Base-by-base conservation (phyloP, 164 flowering plant genomes). In the Litsea cubeba region DNA sequence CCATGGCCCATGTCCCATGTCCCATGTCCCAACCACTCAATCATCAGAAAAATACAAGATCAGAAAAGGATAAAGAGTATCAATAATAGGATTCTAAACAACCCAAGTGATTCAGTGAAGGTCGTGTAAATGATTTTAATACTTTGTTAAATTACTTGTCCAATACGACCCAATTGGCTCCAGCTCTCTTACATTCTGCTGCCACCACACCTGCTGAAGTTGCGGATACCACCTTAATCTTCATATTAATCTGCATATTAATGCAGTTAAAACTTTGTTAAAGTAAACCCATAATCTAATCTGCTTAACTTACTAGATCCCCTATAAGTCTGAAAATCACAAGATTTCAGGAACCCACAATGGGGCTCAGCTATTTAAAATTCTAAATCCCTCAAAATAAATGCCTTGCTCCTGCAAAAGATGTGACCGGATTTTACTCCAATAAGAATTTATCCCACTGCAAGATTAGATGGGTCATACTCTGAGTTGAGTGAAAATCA, bases 111-210 rank as follows among this genome's bases (percentile, higher is more conserved):
- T 40, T 0, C 46, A 40, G 46, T 40, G 46, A 40, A 40, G 46
- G 46, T 30, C 35, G 6, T 40, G 46, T 40, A 40, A 40, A 65
- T 15, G 17, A 65, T 65, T 80, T 80, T 79, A 85, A 83, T 82
- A 84, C 76, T 72, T 84, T 76, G 77, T 78, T 62, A 23, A 83
- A 78, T 92, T 95, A 95, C 99, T 90, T 93, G 93, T 95, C 97
- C 88, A 95, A 83, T 71, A 95, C 69, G 87, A 95, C 94, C 99
- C 98, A 95, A 78, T 79, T 90, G 83, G 91, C 97, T 76, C 83
- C 84, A 68, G 77, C 87, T 78, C 78, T 83, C 82, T 79, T 90
- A 65, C 93, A 90, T 83, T 95, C 97, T 64, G 87, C 85, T 24
- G 91, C 93, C 78, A 95, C 97, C 65, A 78, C 90, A 7, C 91